Evolutionary conservation across 129 eudicot genomes (phyloP).

Genomic region (Mikania micrantha): DNA sequence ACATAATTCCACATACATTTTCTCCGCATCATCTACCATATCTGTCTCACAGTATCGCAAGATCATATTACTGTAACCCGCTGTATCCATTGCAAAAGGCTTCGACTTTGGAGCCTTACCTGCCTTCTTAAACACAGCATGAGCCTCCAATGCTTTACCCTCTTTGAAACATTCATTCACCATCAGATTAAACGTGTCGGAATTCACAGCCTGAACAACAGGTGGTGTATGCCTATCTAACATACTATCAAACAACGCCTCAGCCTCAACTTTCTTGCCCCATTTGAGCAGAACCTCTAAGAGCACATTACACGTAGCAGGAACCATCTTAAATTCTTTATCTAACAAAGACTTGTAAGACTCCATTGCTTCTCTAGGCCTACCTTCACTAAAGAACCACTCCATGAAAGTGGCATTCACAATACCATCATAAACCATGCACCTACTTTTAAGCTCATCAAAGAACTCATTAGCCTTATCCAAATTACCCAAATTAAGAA

Average conservation of each 20-base stretch:
- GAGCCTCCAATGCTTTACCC: conserved; percentile 57
- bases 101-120: conserved; percentile 74
- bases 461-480: conserved; percentile 71
- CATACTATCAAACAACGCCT: conserved; percentile 76
- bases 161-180: conserved; percentile 72
- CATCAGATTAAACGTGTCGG: conserved; percentile 79
- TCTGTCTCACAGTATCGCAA: conserved; percentile 52
- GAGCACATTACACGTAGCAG: conserved; percentile 78
- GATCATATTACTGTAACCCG: conserved; percentile 67
- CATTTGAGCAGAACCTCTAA: conserved; percentile 66
- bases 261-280: conserved; percentile 68
- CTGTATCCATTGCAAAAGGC: conserved; percentile 85
- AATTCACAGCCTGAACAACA: conserved; percentile 76
- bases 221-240: conserved; percentile 93
- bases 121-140: conserved; percentile 55
- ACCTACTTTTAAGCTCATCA: conserved; percentile 72
- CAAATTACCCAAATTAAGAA: conserved; percentile 46
- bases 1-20: conserved; percentile 51
- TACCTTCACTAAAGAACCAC: conserved; percentile 67
- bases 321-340: conserved; percentile 70
- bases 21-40: conserved; percentile 82
- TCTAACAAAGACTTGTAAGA: conserved; percentile 48
- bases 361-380: conserved; percentile 76
- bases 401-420: conserved; percentile 89
- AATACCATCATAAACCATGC: conserved; percentile 78